Base-by-base conservation (phyloP, 305 asterid genomes). In the Rubia occidens region DNA sequence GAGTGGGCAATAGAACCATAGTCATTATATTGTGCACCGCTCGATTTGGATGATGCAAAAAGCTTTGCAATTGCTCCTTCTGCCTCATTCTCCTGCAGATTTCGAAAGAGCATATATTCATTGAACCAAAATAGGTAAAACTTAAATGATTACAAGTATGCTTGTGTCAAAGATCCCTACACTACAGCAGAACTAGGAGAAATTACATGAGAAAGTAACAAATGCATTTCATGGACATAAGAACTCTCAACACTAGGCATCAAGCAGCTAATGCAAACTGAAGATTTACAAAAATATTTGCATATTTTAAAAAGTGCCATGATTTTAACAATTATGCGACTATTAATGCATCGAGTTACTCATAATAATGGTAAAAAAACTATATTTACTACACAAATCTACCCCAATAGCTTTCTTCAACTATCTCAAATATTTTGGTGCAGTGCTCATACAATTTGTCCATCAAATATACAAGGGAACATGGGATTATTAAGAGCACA, bases 11-110 rank as follows among this genome's bases (percentile, higher is more conserved):
- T 67, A 71, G 84, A 75, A 68, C 86, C 97, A 71, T 87, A 86
- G 66, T 82, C 91, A 79, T 77, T 78, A 76, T 82, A 71, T 72
- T 85, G 91, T 32, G 77, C 58, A 32, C 72, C 85, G 72, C 78
- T 82, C 74, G 78, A 73, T 78, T 89, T 89, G 47, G 89, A 84
- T 78, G 93, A 80, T 63, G 96, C 89, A 82, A 94, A 89, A 58
- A 94, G 85, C 74, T 77, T 83, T 68, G 99, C 96, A 66, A 94
- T 90, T 37, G 91, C 95, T 42, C 86, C 82, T 78, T 91, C 97
- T 67, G 96, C 73, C 81, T 89, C 99, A 60, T 64, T 81, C 77
- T 78, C 82, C 85, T 81, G 68, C 26, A 44, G 53, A 71, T 43
- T 68, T 55, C 47, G 37, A 45, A 45, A 40, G 43, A 11, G 39